phyloP scores from a whole-genome alignment of 305 asterid species.

The Fraxinus latifolia region DNA sequence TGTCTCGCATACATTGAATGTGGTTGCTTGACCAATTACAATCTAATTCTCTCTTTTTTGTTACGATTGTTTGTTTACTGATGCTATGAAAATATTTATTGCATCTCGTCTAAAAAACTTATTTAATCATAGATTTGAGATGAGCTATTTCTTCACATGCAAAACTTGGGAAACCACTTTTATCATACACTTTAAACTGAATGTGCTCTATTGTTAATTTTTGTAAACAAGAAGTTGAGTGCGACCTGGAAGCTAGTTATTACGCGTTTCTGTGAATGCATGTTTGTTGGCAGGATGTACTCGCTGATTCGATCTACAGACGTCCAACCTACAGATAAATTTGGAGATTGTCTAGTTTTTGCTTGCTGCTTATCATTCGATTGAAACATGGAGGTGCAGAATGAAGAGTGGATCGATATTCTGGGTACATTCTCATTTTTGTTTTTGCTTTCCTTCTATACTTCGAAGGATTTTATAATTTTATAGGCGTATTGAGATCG shows the following conservation, averaged over 20 bases:
- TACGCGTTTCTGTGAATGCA: neutral
- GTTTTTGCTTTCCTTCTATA: no score
- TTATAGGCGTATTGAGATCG: neutral
- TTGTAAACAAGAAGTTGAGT: neutral
- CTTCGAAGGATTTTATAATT: neutral
- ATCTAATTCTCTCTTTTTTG: no score
- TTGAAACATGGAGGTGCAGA: neutral
- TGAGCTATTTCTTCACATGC: neutral
- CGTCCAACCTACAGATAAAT: neutral
- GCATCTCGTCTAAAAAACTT: neutral
- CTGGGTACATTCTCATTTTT: neutral
- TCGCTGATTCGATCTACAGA: no score
- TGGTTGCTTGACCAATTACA: no score
- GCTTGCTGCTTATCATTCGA: neutral
- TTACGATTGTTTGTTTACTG: neutral
- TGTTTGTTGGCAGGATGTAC: no score
- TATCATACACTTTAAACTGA: neutral
- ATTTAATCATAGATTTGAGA: neutral
- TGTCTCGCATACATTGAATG: neutral
- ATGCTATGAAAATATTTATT: neutral
- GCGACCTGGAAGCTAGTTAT: neutral
- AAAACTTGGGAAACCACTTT: neutral
- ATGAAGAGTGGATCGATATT: neutral
- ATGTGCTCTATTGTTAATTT: neutral
- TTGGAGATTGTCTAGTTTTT: neutral